phyloP scores from a whole-genome alignment of 768 basidiomycete genomes.

The Albatrellus ellisii region DNA sequence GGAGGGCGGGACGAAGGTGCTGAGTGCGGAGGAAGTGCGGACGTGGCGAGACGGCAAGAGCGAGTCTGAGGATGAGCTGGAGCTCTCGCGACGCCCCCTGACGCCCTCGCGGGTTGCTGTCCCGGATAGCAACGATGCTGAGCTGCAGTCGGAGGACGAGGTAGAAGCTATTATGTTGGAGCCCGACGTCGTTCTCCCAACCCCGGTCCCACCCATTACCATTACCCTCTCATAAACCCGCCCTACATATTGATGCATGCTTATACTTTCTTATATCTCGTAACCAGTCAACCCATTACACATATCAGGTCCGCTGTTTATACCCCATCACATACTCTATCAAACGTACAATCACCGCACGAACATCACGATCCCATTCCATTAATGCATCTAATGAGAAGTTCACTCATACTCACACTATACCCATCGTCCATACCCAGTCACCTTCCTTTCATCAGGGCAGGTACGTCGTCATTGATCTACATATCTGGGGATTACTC shows the following conservation, averaged over 20 bases:
- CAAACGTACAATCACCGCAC: constrained; percentile 5
- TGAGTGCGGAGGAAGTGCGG: constrained; percentile 60
- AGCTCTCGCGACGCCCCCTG: constrained; percentile 8
- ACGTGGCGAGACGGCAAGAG: constrained; percentile 33
- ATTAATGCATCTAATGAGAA: constrained; percentile 11
- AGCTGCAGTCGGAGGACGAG: constrained; percentile 18
- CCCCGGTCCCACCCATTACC: constrained; percentile 28
- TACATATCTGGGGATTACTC: not conserved
- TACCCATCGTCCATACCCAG: not conserved
- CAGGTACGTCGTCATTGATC: too few species aligned
- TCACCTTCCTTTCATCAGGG: not conserved
- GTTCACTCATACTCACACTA: too few species aligned
- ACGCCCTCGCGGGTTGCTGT: constrained; percentile 15
- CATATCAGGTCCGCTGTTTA: too few species aligned
- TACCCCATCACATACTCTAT: too few species aligned
- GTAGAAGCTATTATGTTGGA: constrained; percentile 16
- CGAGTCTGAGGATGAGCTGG: constrained; percentile 13
- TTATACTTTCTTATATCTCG: not conserved
- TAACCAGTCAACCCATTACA: too few species aligned
- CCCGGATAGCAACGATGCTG: constrained; percentile 11
- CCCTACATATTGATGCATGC: constrained; percentile 2
- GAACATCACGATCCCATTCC: constrained; percentile 6
- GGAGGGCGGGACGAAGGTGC: constrained; percentile 43
- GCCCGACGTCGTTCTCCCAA: constrained; percentile 10
- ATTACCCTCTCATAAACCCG: constrained; percentile 25